phyloP scores from a whole-genome alignment of 495 filamentous ascomycete genomes.

The Xylaria castorea region DNA sequence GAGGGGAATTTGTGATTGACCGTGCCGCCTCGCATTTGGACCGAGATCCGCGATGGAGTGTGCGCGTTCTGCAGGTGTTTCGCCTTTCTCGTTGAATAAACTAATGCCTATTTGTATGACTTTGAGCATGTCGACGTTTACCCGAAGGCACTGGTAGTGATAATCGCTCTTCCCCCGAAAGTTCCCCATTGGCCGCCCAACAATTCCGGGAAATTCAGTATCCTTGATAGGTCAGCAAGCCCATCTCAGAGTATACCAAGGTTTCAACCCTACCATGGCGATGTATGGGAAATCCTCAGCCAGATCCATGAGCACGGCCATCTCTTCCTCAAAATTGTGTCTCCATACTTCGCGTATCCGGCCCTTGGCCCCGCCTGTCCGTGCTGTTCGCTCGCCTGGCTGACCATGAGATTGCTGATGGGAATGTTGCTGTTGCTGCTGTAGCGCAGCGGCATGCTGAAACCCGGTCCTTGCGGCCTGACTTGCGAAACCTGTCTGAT shows the following conservation, averaged over 20 bases:
- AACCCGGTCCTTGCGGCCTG: conserved; percentile 89
- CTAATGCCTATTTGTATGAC: conserved; percentile 97
- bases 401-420: conserved; percentile 61
- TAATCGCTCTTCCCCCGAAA: conserved; percentile 96
- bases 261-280: conserved; percentile 75
- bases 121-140: conserved; percentile 95
- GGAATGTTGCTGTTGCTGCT: conserved; percentile 52
- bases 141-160: conserved; percentile 96
- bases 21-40: conserved; percentile 46
- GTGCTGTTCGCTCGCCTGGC: conserved; percentile 50
- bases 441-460: conserved; percentile 75
- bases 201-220: conserved; percentile 96
- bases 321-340: conserved; percentile 88
- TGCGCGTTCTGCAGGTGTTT: conserved; percentile 74
- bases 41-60: conserved; percentile 59
- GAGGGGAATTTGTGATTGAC: conserved; percentile 72
- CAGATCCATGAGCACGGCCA: conserved; percentile 77
- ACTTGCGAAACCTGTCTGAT: conserved; percentile 84
- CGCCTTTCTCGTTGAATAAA: conserved; percentile 85
- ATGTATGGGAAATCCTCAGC: conserved; percentile 92
- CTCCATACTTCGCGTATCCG: conserved; percentile 96
- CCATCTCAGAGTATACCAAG: conserved; percentile 16
- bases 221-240: conserved; percentile 65
- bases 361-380: conserved; percentile 60
- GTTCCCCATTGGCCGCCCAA: conserved; percentile 90